These are phyloP conservation scores for Apiospora phragmitis DNA, from an alignment of 2,329 filamentous ascomycete species.

Conservation along the genomic window DNA sequence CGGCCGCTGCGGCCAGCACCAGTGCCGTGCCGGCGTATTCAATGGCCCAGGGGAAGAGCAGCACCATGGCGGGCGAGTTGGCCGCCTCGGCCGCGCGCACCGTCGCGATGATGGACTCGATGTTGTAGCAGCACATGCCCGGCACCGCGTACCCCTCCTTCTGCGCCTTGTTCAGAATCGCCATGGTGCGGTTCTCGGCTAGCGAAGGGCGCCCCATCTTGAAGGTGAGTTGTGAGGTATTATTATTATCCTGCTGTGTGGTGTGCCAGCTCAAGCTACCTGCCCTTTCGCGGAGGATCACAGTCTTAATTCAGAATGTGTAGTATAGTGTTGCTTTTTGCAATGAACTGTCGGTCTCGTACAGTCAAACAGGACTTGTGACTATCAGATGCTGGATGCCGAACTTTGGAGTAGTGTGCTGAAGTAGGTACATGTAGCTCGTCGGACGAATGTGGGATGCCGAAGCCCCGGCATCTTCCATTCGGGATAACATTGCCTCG, in stretches of 20 bases:
- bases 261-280: background rate
- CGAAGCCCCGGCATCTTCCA: background rate
- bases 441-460: background rate
- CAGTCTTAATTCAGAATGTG: background rate
- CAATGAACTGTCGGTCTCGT: background rate
- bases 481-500: background rate
- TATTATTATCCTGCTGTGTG: background rate
- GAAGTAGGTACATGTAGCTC: background rate
- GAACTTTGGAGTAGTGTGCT: background rate
- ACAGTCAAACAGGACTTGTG: background rate
- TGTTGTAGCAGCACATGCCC: conserved; percentile 65
- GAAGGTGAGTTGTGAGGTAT: background rate
- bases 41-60: conserved; percentile 74
- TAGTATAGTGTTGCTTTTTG: background rate
- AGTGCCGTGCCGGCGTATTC: conserved; percentile 61
- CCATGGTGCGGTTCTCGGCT: conserved; percentile 50
- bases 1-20: conserved; percentile 55
- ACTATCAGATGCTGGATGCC: background rate
- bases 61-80: conserved; percentile 67
- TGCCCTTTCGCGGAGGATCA: background rate
- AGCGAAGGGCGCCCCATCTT: conserved; percentile 38
- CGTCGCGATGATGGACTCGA: conserved; percentile 69
- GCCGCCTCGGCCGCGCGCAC: conserved; percentile 69
- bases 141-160: conserved; percentile 59
- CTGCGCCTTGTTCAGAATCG: conserved; percentile 58